These are phyloP conservation scores for Termitomyces sp. DNA, from an alignment of 768 basidiomycete genomes.

Conservation along the genomic window DNA sequence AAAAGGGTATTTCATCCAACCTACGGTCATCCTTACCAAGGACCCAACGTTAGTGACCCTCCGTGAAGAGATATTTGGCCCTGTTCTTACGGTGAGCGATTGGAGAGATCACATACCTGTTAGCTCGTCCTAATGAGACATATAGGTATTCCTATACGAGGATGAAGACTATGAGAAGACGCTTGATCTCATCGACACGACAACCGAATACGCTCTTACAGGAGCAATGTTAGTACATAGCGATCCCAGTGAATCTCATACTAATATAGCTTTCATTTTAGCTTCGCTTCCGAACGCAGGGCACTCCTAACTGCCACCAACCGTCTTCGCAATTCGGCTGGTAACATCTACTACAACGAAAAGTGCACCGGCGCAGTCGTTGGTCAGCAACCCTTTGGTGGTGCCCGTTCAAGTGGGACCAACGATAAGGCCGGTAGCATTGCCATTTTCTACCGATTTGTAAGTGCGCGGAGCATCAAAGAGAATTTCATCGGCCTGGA, in stretches of 20 bases:
- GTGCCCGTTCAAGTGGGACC: constrained; percentile 87
- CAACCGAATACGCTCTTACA: constrained; percentile 89
- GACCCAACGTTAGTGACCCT: constrained; percentile 88
- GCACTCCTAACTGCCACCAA: constrained; percentile 78
- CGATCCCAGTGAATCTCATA: constrained; percentile 1
- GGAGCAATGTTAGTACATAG: constrained; percentile 72
- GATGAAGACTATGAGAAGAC: constrained; percentile 86
- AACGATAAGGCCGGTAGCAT: constrained; percentile 96
- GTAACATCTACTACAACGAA: constrained; percentile 98
- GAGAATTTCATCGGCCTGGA: constrained; percentile 89
- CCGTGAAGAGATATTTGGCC: constrained; percentile 95
- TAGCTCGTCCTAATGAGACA: not conserved
- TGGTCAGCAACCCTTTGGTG: constrained; percentile 97
- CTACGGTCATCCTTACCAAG: constrained; percentile 89
- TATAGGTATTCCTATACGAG: constrained; percentile 80
- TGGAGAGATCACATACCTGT: not conserved
- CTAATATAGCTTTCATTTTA: constrained; percentile 20
- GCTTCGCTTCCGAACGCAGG: constrained; percentile 79
- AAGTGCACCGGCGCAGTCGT: constrained; percentile 98
- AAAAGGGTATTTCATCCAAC: constrained; percentile 90
- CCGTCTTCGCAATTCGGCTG: constrained; percentile 84
- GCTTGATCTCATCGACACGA: constrained; percentile 78
- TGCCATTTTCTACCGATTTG: constrained; percentile 65
- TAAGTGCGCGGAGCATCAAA: constrained; percentile 91
- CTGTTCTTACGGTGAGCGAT: constrained; percentile 76